These are phyloP conservation scores for Tetrapisispora arboricola DNA, from an alignment of 805 yeast species.

Conservation along the genomic window DNA sequence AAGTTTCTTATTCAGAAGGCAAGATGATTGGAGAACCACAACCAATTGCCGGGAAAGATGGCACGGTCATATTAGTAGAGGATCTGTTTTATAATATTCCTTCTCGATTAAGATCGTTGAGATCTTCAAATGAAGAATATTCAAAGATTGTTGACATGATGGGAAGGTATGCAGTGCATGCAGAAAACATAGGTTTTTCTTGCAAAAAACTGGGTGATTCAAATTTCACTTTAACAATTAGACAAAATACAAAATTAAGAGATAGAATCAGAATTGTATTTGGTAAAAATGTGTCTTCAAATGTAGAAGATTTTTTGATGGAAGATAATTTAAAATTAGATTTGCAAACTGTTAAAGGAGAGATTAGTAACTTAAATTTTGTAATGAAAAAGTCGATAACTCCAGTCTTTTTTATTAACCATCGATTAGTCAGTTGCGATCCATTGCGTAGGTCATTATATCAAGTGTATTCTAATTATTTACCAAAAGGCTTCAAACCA, in stretches of 20 bases:
- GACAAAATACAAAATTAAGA: slow-evolving; percentile 37
- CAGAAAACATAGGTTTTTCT: slow-evolving; percentile 56
- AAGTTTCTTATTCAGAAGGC: slow-evolving; percentile 59
- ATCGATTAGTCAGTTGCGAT: slow-evolving; percentile 73
- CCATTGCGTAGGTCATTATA: slow-evolving; percentile 61
- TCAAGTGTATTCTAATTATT: slow-evolving; percentile 48
- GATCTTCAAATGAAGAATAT: slow-evolving; percentile 64
- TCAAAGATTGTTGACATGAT: slow-evolving; percentile 69
- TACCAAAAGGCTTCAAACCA: slow-evolving; percentile 72
- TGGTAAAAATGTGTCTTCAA: slow-evolving; percentile 60
- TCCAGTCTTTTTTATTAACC: slow-evolving; percentile 77
- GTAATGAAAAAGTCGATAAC: slow-evolving; percentile 48
- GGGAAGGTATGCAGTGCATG: slow-evolving; percentile 74
- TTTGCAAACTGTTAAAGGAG: slow-evolving; percentile 43
- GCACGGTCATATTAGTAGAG: slow-evolving; percentile 78
- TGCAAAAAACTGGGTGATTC: slow-evolving; percentile 76
- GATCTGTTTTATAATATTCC: slow-evolving; percentile 86
- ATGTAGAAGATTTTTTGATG: slow-evolving; percentile 42
- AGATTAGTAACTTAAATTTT: slow-evolving; percentile 62
- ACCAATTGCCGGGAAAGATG: slow-evolving; percentile 78
- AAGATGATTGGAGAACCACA: slow-evolving; percentile 44
- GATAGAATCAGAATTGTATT: slow-evolving; percentile 69
- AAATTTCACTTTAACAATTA: slow-evolving; percentile 51
- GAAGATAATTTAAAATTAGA: slow-evolving; percentile 36
- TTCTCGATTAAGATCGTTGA: slow-evolving; percentile 58